Conservation (phyloP, 108 stramenopile species). For the Skeletonema menzelii region DNA sequence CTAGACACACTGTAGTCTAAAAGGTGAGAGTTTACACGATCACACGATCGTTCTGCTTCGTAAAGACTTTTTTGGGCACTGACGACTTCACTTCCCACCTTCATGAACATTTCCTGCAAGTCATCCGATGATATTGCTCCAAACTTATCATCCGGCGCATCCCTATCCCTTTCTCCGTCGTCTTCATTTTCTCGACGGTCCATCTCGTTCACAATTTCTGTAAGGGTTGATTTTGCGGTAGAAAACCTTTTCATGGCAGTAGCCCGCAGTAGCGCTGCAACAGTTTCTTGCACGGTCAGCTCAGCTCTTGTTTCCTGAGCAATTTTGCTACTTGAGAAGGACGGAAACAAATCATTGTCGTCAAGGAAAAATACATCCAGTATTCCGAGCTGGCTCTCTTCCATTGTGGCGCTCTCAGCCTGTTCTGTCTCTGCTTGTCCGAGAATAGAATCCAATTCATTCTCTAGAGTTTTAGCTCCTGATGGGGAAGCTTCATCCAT, state of each 20-base stretch:
- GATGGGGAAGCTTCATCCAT: not conserved
- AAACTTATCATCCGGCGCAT: conserved; percentile 14
- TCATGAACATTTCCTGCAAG: conserved; percentile 19
- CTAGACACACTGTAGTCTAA: conserved; percentile 44
- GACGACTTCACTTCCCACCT: conserved; percentile 31
- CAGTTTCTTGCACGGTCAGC: conserved; percentile 62
- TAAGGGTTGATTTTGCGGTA: conserved; percentile 22
- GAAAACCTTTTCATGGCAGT: conserved; percentile 48
- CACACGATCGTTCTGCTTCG: conserved; percentile 41
- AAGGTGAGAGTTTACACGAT: conserved; percentile 39
- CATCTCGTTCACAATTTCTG: conserved; percentile 27
- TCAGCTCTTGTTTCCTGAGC: conserved; percentile 47
- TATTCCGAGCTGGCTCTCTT: conserved; percentile 4
- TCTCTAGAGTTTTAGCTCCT: not conserved
- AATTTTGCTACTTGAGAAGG: conserved; percentile 28
- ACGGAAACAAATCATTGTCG: conserved; percentile 39
- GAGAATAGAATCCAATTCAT: conserved; percentile 16
- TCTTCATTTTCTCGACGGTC: conserved; percentile 9
- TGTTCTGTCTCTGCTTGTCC: not conserved
- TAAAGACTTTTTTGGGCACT: conserved; percentile 47
- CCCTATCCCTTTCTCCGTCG: not conserved
- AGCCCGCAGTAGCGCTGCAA: conserved; percentile 49
- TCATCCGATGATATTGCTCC: conserved; percentile 22
- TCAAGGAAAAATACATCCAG: conserved; percentile 49
- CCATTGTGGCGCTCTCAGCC: not conserved